These are phyloP conservation scores for Didymosphaeria variabile DNA, from an alignment of 2,329 filamentous ascomycete species.

Conservation along the genomic window DNA sequence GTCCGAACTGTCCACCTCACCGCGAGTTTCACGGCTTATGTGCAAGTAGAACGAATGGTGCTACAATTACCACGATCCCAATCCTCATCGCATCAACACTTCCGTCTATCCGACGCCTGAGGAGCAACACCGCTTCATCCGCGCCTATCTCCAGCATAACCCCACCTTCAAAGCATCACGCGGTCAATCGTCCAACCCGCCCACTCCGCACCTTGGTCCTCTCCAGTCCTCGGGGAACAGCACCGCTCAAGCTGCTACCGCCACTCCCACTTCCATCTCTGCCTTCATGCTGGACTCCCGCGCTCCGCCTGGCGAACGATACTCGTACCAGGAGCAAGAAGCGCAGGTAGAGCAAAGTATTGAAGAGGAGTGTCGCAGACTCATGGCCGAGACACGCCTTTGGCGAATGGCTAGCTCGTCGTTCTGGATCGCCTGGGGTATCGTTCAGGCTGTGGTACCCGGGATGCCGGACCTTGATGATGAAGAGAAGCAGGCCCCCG, in stretches of 20 bases:
- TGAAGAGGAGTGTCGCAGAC: constrained; percentile 72
- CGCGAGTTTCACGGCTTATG: constrained; percentile 6
- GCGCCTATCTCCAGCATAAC: constrained; percentile 84
- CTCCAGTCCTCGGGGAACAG: constrained; percentile 45
- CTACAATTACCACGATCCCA: constrained; percentile 90
- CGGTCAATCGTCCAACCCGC: constrained; percentile 61
- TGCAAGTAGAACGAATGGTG: constrained; percentile 81
- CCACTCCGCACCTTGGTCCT: constrained; percentile 40
- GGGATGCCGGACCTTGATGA: constrained; percentile 67
- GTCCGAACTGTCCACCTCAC: not conserved
- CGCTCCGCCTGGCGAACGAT: constrained; percentile 43
- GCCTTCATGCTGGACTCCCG: constrained; percentile 80
- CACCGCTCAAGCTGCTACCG: constrained; percentile 43
- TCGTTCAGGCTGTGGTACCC: constrained; percentile 90
- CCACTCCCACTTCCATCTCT: constrained; percentile 54
- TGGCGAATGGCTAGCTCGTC: constrained; percentile 91
- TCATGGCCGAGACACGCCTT: constrained; percentile 80
- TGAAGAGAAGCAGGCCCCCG: constrained; percentile 23
- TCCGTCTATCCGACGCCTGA: constrained; percentile 77
- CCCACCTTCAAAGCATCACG: constrained; percentile 69
- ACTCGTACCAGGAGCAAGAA: constrained; percentile 47
- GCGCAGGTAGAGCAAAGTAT: constrained; percentile 67
- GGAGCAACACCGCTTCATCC: constrained; percentile 85
- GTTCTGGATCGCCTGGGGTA: constrained; percentile 94
- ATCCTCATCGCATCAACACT: constrained; percentile 73